phyloP scores from a whole-genome alignment of 2,329 filamentous ascomycete species.

The Xylariaceae sp. region DNA sequence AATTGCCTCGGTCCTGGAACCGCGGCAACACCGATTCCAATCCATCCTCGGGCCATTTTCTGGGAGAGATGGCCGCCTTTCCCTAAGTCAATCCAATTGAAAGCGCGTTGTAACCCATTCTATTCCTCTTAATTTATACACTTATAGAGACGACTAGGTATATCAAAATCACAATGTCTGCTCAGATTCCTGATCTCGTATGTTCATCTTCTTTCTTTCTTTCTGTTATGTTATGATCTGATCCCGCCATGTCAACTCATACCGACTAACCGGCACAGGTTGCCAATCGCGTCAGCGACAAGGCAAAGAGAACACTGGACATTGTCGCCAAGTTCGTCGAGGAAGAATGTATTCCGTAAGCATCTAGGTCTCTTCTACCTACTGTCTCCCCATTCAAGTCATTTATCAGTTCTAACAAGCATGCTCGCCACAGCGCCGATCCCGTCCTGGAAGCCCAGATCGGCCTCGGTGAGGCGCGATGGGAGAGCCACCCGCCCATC shows the following conservation, averaged over 20 bases:
- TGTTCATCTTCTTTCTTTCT: background rate
- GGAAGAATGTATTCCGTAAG: constrained; percentile 82
- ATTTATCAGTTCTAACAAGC: constrained; percentile 18
- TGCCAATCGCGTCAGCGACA: constrained; percentile 65
- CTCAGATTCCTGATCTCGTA: constrained; percentile 32
- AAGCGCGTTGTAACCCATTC: background rate
- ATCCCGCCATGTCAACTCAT: constrained; percentile 4
- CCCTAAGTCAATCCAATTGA: background rate
- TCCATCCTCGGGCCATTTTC: background rate
- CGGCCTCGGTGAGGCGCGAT: constrained; percentile 69
- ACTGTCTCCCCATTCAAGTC: background rate
- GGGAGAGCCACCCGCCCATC: constrained; percentile 71
- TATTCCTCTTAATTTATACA: background rate
- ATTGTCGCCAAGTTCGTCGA: constrained; percentile 93
- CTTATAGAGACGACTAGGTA: background rate
- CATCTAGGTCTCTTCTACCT: constrained; percentile 3
- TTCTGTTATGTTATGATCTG: constrained; percentile 4
- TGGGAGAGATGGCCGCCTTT: background rate
- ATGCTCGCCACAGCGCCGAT: constrained; percentile 55
- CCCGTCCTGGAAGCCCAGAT: constrained; percentile 74
- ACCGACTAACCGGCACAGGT: constrained; percentile 35
- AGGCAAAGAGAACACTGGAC: constrained; percentile 78
- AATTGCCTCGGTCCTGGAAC: background rate
- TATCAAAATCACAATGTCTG: constrained; percentile 24
- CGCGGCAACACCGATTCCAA: background rate